Base-by-base conservation (phyloP, 106 monocot species). In the Platanthera zijinensis region DNA sequence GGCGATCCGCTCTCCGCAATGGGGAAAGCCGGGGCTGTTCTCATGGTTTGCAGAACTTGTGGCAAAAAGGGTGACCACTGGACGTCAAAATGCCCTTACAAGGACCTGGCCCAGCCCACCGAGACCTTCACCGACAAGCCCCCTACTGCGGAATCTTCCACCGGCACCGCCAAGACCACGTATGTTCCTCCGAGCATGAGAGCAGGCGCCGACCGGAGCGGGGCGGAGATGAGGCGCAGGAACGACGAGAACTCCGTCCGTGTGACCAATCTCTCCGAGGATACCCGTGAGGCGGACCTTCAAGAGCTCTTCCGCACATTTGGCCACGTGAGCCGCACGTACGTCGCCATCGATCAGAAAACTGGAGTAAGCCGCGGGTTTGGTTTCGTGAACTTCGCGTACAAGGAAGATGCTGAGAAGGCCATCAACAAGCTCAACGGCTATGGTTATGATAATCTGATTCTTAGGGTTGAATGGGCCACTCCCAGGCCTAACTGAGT, bases 361-460 rank as follows among this genome's bases (percentile, higher is more conserved):
- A 90, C 90, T 17, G 88, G 88, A n/a, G 79, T 87, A 2, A 95
- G 95, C 48, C 71, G 92, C 15, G 95, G 95, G 6, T 95, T 95
- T 69, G 95, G 95, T 10, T 95, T 95, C 48, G 90, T 95, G 51
- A 95, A 95, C 61, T 95, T 95, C 56, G 87, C 90, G 21, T 85
- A 64, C 77, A 86, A 78, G 79, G 95, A 95, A 77, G 95, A 95
- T 77, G 95, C 92, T 0, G 95, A 92, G 84, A 80, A 79, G 69
- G 95, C 95, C 2, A 95, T 95, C 52, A 90, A 85, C 69, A 95
- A 95, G 83, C 92, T 95, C 12, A 95, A 95, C 74, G 95, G 95
- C 0, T 95, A 95, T 86, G 95, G 95, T 12, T 95, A 95, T 56
- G 95, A 95, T 79, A 95, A 90, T 73, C 90, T 95, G 47, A 95